phyloP scores from a whole-genome alignment of 2,329 filamentous ascomycete genomes.

The Diaporthe ampelina region DNA sequence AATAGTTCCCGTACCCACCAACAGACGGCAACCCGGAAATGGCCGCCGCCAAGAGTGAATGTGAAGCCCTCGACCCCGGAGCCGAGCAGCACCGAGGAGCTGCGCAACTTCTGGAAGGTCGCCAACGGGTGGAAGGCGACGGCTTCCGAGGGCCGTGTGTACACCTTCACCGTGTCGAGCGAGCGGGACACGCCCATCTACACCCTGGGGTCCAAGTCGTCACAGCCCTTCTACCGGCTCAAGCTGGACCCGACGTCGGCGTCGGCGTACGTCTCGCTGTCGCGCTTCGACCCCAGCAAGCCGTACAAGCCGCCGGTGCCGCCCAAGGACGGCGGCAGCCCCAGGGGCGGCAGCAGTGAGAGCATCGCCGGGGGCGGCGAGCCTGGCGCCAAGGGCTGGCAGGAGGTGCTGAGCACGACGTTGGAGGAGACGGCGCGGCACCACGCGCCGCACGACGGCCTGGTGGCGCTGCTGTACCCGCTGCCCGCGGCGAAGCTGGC shows the following conservation, averaged over 20 bases:
- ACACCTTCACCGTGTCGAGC: constrained; percentile 69
- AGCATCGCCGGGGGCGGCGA: constrained; percentile 45
- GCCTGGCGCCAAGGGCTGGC: constrained; percentile 63
- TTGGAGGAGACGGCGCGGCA: constrained; percentile 68
- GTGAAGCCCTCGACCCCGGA: constrained; percentile 58
- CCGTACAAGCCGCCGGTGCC: constrained; percentile 62
- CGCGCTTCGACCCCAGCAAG: constrained; percentile 72
- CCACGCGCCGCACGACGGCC: constrained; percentile 70
- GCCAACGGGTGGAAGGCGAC: constrained; percentile 78
- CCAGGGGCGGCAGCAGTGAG: constrained; percentile 16
- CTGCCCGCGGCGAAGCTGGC: constrained; percentile 74
- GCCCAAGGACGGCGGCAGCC: constrained; percentile 35
- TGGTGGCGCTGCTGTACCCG: constrained; percentile 79
- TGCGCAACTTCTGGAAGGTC: constrained; percentile 77
- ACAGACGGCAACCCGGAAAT: constrained; percentile 38
- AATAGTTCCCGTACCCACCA: constrained; percentile 43
- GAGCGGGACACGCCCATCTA: constrained; percentile 75
- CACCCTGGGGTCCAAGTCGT: constrained; percentile 69
- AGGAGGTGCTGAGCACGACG: constrained; percentile 70
- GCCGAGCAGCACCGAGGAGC: constrained; percentile 71
- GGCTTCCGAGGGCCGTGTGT: constrained; percentile 69
- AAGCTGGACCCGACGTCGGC: constrained; percentile 74
- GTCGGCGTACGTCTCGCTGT: constrained; percentile 72
- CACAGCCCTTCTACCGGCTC: constrained; percentile 77
- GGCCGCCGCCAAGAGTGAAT: constrained; percentile 50